phyloP scores from a whole-genome alignment of 2,329 filamentous ascomycete species.

The Pyricularia sp. region DNA sequence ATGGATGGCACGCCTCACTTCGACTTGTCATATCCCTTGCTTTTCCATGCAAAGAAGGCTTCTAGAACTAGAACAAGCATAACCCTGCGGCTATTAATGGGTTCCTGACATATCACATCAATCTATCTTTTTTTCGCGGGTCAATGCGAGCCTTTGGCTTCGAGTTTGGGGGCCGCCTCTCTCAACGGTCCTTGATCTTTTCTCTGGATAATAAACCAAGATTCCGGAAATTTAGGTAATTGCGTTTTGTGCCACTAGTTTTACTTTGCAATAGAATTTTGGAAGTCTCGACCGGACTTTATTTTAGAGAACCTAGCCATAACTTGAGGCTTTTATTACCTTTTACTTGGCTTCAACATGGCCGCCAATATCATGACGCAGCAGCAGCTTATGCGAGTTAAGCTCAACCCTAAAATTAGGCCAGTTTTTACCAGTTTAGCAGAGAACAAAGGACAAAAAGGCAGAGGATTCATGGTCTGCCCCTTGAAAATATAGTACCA shows the following conservation, averaged over 20 bases:
- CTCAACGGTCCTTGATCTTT: neutral
- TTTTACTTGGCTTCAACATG: neutral
- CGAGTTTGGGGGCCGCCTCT: neutral
- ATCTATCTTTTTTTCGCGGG: neutral
- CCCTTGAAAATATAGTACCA: neutral
- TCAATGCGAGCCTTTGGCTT: neutral
- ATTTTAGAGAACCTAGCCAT: neutral
- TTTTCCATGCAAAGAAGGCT: neutral
- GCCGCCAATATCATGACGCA: too few species aligned
- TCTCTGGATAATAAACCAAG: neutral
- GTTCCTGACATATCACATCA: neutral
- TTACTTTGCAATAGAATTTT: neutral
- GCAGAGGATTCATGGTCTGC: too few species aligned
- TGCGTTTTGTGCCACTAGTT: neutral
- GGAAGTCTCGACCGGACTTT: neutral
- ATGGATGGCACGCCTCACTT: neutral
- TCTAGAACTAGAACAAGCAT: neutral
- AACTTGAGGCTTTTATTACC: neutral
- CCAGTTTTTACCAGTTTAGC: neutral
- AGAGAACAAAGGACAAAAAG: neutral
- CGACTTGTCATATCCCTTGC: neutral
- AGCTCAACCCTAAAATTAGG: neutral
- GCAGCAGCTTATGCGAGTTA: neutral
- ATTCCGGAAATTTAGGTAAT: neutral
- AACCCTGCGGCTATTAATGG: neutral